phyloP scores from a whole-genome alignment of 208 protist species.

The Trypanosoma brucei region DNA sequence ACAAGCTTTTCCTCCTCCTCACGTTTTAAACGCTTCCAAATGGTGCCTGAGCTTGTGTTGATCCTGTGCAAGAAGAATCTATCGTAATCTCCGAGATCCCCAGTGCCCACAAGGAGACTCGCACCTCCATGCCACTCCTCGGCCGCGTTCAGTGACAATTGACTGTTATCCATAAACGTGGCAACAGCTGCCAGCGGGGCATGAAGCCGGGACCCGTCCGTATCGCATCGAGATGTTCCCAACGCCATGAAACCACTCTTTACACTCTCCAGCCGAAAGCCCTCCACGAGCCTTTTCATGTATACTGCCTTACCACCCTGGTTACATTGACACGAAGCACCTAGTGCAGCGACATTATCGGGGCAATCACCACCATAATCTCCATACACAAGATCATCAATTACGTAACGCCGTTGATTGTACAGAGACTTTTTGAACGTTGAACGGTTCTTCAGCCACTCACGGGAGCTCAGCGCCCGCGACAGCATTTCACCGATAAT shows the following conservation, averaged over 20 bases:
- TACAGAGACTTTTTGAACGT: constrained; percentile 20
- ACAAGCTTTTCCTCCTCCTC: background rate
- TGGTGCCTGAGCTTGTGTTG: no score
- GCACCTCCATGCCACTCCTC: no score
- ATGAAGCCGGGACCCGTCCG: background rate
- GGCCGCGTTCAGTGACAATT: background rate
- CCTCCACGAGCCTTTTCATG: constrained; percentile 7
- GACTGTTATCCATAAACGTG: background rate
- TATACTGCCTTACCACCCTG: constrained; percentile 12
- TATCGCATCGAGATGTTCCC: constrained; percentile 1
- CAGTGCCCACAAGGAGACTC: no score
- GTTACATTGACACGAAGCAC: constrained; percentile 14
- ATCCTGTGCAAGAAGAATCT: no score
- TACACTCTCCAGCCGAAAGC: background rate
- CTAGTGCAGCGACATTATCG: background rate
- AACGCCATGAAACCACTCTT: background rate
- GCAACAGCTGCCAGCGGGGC: background rate
- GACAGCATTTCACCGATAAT: background rate
- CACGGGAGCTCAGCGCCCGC: background rate
- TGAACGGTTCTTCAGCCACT: background rate
- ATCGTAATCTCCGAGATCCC: no score
- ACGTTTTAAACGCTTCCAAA: no score
- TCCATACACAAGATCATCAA: constrained; percentile 22
- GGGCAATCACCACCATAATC: constrained; percentile 18
- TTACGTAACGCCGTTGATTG: constrained; percentile 17